A percentile compares a stretch with the other conserved stretches of the same genome.
These are phyloP conservation scores for Boechera stricta DNA, from an alignment of 345 rosid species.

Conservation along the genomic window DNA sequence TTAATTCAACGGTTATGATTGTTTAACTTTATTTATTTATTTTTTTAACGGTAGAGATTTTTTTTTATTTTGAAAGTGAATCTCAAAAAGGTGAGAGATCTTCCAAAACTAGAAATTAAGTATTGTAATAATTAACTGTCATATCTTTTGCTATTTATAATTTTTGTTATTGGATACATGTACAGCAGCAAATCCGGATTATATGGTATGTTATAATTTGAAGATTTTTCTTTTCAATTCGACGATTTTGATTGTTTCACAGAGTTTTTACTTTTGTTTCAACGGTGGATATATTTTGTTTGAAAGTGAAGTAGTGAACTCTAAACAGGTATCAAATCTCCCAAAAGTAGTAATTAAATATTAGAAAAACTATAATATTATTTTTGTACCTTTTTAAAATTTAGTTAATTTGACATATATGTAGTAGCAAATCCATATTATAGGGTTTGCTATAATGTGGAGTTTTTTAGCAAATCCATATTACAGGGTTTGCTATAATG, in stretches of 20 bases:
- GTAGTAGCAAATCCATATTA: background rate
- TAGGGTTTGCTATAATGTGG: no score
- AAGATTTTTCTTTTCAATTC: background rate
- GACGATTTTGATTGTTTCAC: background rate
- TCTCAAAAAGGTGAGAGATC: background rate
- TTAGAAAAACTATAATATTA: background rate
- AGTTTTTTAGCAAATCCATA: background rate
- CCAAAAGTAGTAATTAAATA: background rate
- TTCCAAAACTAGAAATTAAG: background rate
- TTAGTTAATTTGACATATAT: background rate
- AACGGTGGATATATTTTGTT: background rate
- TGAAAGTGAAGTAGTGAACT: background rate
- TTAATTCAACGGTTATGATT: background rate
- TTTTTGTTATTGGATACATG: background rate
- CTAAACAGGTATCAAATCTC: background rate
- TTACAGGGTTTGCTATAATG: background rate
- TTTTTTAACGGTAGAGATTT: background rate
- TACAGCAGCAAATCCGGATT: background rate
- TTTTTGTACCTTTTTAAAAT: background rate
- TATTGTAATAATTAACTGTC: background rate
- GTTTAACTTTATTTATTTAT: background rate
- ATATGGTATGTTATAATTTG: background rate
- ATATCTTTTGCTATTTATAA: background rate
- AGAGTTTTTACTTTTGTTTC: background rate
- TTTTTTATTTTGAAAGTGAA: background rate